phyloP scores from a whole-genome alignment of 2,329 filamentous ascomycete species.

The Gaeumannomyces tritici region DNA sequence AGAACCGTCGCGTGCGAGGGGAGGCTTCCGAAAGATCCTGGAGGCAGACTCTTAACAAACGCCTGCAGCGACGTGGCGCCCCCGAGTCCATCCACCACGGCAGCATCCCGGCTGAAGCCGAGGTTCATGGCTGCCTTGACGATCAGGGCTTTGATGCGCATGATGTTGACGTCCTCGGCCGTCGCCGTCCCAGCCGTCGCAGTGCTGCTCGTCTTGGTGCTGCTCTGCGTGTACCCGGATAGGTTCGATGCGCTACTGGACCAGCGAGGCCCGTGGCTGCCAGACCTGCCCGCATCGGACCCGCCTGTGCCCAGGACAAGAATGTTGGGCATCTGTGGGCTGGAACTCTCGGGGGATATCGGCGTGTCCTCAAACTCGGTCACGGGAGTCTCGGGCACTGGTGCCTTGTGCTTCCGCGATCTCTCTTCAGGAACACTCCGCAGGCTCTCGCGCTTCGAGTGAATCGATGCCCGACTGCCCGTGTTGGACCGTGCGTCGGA shows the following conservation, averaged over 20 bases:
- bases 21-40: slow-evolving; percentile 67
- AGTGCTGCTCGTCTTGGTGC: slow-evolving; percentile 57
- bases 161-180: slow-evolving; percentile 67
- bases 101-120: slow-evolving; percentile 59
- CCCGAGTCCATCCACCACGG: slow-evolving; percentile 30
- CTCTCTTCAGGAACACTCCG: slow-evolving; percentile 38
- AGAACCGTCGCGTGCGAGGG: slow-evolving; percentile 63
- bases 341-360: slow-evolving; percentile 69
- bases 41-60: slow-evolving; percentile 67
- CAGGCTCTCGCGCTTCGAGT: slow-evolving; percentile 43
- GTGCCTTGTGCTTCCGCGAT: slow-evolving; percentile 32
- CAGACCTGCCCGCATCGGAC: background rate
- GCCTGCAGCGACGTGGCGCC: slow-evolving; percentile 51
- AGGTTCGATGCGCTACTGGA: slow-evolving; percentile 72
- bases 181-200: slow-evolving; percentile 53
- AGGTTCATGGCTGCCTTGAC: slow-evolving; percentile 79
- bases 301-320: slow-evolving; percentile 67
- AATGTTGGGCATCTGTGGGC: slow-evolving; percentile 73
- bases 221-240: slow-evolving; percentile 68
- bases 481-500: slow-evolving; percentile 22
- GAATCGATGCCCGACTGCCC: slow-evolving; percentile 36
- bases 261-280: slow-evolving; percentile 49
- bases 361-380: slow-evolving; percentile 92
- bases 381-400: slow-evolving; percentile 78
- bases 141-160: slow-evolving; percentile 68